Percentiles rank a stretch among this genome's conserved stretches.
phyloP scores from a whole-genome alignment of 192 early-diverging fungal genomes.

The Podila clonocystis region DNA sequence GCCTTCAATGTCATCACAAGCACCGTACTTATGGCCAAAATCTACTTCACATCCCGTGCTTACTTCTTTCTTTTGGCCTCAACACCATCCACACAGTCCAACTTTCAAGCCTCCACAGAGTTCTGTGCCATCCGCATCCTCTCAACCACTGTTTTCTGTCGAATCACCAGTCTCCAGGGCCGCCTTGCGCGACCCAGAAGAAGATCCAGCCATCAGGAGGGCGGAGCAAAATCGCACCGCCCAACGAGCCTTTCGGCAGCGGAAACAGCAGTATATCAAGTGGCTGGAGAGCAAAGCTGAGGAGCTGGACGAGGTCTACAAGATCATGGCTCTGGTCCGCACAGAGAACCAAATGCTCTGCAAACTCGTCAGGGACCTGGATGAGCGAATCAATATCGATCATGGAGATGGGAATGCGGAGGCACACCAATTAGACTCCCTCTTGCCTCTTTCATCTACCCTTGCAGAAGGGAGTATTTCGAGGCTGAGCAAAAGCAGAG shows the following conservation, averaged over 20 bases:
- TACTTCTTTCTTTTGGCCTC: not conserved
- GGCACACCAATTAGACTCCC: no score
- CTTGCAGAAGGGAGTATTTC: not conserved
- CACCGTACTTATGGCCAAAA: no score
- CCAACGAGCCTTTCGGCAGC: conserved; percentile 89
- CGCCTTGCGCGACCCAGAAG: conserved; percentile 10
- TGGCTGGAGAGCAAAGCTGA: conserved; percentile 80
- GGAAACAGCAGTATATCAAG: conserved; percentile 83
- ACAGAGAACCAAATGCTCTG: conserved; percentile 35
- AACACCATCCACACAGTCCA: not conserved
- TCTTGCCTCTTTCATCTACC: no score
- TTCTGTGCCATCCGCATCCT: not conserved
- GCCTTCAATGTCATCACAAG: no score
- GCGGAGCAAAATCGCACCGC: conserved; percentile 91
- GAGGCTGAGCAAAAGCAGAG: not conserved
- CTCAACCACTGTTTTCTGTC: not conserved
- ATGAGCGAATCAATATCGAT: conserved; percentile 1
- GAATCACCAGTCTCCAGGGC: not conserved
- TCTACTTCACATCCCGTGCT: not conserved
- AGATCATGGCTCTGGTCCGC: conserved; percentile 35
- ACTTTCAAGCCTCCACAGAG: not conserved
- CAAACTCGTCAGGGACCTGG: conserved; percentile 21
- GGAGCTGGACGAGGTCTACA: conserved; percentile 61
- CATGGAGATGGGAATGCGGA: not conserved
- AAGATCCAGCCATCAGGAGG: conserved; percentile 60